Base-by-base conservation (phyloP, 2,329 filamentous ascomycete species). In the Ophiocordyceps sinensis region DNA sequence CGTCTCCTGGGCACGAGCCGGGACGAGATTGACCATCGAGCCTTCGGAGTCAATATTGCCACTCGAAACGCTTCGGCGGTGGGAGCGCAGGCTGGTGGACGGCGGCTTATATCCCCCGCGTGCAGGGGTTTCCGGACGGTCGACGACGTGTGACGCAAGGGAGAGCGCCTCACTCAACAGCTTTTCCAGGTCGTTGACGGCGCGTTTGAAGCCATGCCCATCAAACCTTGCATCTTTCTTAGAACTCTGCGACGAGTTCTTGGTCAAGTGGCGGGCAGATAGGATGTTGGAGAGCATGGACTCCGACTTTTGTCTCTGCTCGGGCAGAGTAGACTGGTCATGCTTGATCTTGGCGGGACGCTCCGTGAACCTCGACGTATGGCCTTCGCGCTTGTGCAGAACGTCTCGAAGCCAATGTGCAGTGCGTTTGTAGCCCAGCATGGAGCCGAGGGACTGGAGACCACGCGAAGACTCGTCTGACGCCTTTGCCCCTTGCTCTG, bases 101-200 rank as follows among this genome's bases (percentile, higher is more conserved):
- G 43, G 43, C n/a, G 41, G 47, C 37, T 45, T 43, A 23, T 48
- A 15, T 19, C 45, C 36, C 29, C 43, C 40, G 23, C 38, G 39
- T 23, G 40, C 36, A 30, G 46, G 26, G 28, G 40, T 43, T 30
- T 57, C 53, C 14, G 60, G 54, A 11, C 45, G 51, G 28, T 62
- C 58, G 5, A 62, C 55, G 11, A 57, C 61, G 39, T 65, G 58
- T 15, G 62, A 57, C 11, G 66, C 67, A 35, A 71, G 51, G 2
- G 58, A 52, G 9, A 71, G 48, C 11, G 67, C 66, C 49, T 73
- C 67, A 28, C 56, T 61, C 6, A 73, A 49, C 15, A 73, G 59
- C 21, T 61, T 55, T 44, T 73, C 67, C 23, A 72, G 53, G 43
- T 70, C 62, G 30, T 53, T 54, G 30, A 68, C 54, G 3, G 62